A percentile compares a stretch with the other conserved stretches of the same genome.
phyloP scores from a whole-genome alignment of 208 protist genomes.

The Trypanosoma boissoni region DNA sequence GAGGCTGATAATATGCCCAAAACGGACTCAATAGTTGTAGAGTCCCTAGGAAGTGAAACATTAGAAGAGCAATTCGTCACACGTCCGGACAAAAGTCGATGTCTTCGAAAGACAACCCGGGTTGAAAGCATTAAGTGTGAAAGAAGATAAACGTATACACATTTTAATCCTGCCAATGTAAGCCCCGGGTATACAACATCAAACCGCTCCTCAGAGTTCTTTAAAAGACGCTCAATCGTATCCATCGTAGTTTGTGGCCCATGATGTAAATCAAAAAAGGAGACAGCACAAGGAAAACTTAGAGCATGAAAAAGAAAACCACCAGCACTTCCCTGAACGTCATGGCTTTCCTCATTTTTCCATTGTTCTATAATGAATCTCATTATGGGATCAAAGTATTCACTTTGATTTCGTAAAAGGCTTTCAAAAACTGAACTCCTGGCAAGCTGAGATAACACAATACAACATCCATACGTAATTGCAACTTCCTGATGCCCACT shows the following conservation, averaged over 20 bases:
- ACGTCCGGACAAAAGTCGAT: conserved; percentile 60
- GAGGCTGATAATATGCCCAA: conserved; percentile 55
- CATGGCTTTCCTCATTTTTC: conserved; percentile 42
- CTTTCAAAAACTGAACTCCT: conserved; percentile 70
- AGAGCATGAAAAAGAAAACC: conserved; percentile 75
- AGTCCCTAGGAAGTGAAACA: conserved; percentile 64
- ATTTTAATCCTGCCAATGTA: conserved; percentile 57
- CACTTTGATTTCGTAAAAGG: conserved; percentile 53
- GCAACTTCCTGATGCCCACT: conserved; percentile 36
- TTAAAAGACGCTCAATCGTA: conserved; percentile 47
- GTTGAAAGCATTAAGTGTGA: conserved; percentile 82
- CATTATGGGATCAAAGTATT: conserved; percentile 72
- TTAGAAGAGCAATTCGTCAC: conserved; percentile 69
- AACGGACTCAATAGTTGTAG: conserved; percentile 66
- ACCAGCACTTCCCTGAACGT: conserved; percentile 70
- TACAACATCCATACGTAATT: conserved; percentile 63
- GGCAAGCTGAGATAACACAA: conserved; percentile 68
- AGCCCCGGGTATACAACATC: conserved; percentile 61
- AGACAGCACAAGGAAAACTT: conserved; percentile 75
- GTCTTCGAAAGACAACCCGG: conserved; percentile 77
- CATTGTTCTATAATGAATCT: conserved; percentile 68
- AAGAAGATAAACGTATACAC: conserved; percentile 77
- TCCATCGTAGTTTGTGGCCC: conserved; percentile 51
- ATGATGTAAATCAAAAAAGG: conserved; percentile 59
- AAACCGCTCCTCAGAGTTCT: conserved; percentile 64